Base-by-base conservation (phyloP, 768 basidiomycete species). In the Tricholoma saponaceum region DNA sequence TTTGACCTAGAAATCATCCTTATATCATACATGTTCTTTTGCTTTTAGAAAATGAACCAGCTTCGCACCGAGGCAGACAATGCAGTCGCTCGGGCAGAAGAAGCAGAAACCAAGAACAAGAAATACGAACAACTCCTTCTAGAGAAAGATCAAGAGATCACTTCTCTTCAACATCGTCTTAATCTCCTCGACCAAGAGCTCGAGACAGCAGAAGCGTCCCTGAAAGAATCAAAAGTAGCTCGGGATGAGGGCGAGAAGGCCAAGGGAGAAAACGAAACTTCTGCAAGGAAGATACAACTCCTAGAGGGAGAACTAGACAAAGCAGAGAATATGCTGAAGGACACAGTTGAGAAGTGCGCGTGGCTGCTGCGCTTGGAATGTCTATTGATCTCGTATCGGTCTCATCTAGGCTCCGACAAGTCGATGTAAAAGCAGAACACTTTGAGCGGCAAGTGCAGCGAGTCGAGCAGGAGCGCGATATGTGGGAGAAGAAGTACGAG, bases 361-460 rank as follows among this genome's bases (percentile, higher is more conserved):
- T 47, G 52, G 12, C 18, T 47, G 25, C n/a, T 33, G 25, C 23
- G 23, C 43, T 35, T 54, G 52, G 6, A 33, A 35, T 28, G 53
- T 55, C 56, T 55, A 57, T 57, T 59, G 56, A 58, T 66, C 56
- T 63, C 22, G 35, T 51, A 26, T 44, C 32, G 32, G 28, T 12
- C 3, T 44, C 51, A 35, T 52, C 43, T 65, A 98, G 96, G 73
- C 81, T 99, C 65, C 82, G 96, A 60, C 92, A 96, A 69, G 94
- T 96, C 57, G 97, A 99, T 69, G 89, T 98, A 74, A 99, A 98
- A 78, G 96, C 96, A 9, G 97, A 99, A 73, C 94, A 98, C 76
- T 97, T 92, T 70, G 96, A 98, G 75, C 85, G 95, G 51, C 92
- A 95, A 69, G 86, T 97, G 18, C 79, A 85, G 62, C 83, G 90